Conservation (phyloP, 75 land plant species). For the Chamaecyparis obtusa region DNA sequence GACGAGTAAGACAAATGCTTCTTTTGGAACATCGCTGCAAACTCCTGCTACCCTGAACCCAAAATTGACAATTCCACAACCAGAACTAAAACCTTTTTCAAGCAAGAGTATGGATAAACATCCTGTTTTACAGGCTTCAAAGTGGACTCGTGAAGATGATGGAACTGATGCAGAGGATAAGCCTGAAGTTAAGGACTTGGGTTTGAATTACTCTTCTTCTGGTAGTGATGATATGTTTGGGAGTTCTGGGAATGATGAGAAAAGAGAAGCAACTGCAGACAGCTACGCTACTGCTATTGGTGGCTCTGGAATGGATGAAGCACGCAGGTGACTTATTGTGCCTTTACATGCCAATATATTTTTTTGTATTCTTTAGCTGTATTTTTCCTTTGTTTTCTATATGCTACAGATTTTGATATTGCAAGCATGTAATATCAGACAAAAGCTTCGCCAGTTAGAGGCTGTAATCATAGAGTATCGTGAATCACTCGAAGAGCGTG, state of each 20-base stretch:
- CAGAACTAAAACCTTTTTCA: constrained; percentile 32
- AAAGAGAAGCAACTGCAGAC: constrained; percentile 25
- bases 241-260: constrained; percentile 21
- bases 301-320: constrained; percentile 48
- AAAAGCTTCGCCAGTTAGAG: constrained; percentile 46
- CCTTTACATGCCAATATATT: background rate
- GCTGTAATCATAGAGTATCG: constrained; percentile 48
- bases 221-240: constrained; percentile 38
- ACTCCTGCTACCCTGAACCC: constrained; percentile 7
- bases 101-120: constrained; percentile 26
- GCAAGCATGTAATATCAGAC: constrained; percentile 28
- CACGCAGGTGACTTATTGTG: constrained; percentile 30
- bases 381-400: background rate
- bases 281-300: constrained; percentile 8
- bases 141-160: constrained; percentile 53
- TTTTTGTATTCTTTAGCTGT: background rate
- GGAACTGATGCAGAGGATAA: constrained; percentile 36
- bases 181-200: constrained; percentile 24
- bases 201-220: constrained; percentile 52
- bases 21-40: constrained; percentile 8
- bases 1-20: background rate
- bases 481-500: constrained; percentile 52
- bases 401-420: background rate
- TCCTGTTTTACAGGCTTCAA: constrained; percentile 48
- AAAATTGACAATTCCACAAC: constrained; percentile 30